A percentile compares a stretch with the other conserved stretches of the same genome.
These are phyloP conservation scores for Arachis hypogaea DNA, from an alignment of 306 rosid species.

Conservation along the genomic window DNA sequence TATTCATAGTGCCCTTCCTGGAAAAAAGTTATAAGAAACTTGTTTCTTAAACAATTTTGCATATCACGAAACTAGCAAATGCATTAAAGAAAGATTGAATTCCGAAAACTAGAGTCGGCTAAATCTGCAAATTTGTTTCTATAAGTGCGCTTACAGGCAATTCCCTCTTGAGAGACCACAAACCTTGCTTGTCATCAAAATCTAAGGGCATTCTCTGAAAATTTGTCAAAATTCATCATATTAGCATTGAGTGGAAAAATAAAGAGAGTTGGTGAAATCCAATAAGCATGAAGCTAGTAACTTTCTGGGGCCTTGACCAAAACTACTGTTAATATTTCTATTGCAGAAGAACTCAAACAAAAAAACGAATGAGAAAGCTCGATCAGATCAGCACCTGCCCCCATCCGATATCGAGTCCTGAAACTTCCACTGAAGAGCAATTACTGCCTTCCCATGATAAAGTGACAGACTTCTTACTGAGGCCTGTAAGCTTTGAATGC, in stretches of 20 bases:
- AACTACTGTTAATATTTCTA: slow-evolving; percentile 2
- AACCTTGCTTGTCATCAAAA: slow-evolving; percentile 57
- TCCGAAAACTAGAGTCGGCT: not conserved
- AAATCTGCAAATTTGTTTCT: not conserved
- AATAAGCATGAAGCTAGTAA: slow-evolving; percentile 8
- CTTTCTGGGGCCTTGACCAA: not conserved
- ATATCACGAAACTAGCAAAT: slow-evolving; percentile 20
- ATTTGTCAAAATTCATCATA: slow-evolving; percentile 15
- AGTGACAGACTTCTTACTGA: slow-evolving; percentile 59
- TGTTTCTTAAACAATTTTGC: slow-evolving; percentile 7
- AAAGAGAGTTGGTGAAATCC: not conserved
- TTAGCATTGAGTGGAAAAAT: slow-evolving; percentile 6
- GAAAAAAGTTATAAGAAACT: slow-evolving; percentile 31
- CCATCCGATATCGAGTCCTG: slow-evolving; percentile 99
- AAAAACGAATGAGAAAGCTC: slow-evolving; percentile 27
- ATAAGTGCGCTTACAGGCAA: slow-evolving; percentile 63
- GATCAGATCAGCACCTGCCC: slow-evolving; percentile 75
- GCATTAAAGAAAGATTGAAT: not conserved
- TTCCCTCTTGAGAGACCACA: slow-evolving; percentile 80
- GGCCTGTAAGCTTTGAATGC: slow-evolving; percentile 72
- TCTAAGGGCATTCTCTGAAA: slow-evolving; percentile 76
- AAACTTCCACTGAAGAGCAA: slow-evolving; percentile 80
- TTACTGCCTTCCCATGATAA: slow-evolving; percentile 64
- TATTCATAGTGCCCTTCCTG: slow-evolving; percentile 98
- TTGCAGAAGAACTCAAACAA: slow-evolving; percentile 33